Evolutionary conservation across 108 stramenopile genomes (phyloP).

Genomic region (Cyclotella cryptica): DNA sequence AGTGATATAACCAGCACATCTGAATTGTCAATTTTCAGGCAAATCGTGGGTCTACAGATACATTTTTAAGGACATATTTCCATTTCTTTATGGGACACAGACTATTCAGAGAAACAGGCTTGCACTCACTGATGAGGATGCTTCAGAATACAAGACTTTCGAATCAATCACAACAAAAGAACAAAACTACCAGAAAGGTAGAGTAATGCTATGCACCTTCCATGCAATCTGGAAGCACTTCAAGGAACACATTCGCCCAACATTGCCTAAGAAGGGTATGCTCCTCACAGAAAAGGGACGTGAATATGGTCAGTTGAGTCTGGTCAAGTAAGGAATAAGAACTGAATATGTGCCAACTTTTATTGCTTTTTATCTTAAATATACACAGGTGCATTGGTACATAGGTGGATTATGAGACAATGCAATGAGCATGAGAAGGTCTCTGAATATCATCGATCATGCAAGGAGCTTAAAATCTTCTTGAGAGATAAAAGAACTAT

Average conservation of each 20-base stretch:
- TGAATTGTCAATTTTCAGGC: neutral
- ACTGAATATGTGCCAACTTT: no score
- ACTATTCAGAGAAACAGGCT: slow-evolving; percentile 6
- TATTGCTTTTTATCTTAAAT: no score
- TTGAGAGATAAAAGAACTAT: neutral
- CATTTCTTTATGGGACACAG: neutral
- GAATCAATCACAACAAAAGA: neutral
- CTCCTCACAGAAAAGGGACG: neutral
- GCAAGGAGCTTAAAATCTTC: neutral
- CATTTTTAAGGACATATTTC: slow-evolving; percentile 5
- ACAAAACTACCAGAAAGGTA: neutral
- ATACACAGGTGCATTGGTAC: no score
- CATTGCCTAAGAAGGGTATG: neutral
- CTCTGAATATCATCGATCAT: neutral
- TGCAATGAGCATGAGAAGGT: neutral
- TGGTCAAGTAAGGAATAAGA: no score
- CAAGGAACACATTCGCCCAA: neutral
- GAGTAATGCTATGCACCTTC: slow-evolving; percentile 14
- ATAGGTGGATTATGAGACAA: neutral
- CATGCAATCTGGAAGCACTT: slow-evolving; percentile 14
- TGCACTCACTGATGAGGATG: slow-evolving; percentile 13
- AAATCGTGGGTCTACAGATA: slow-evolving; percentile 2
- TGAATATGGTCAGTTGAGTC: neutral
- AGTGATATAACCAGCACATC: neutral
- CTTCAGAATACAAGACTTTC: slow-evolving; percentile 1